phyloP scores from a whole-genome alignment of 768 basidiomycete species.

The Sarcodon sp. region DNA sequence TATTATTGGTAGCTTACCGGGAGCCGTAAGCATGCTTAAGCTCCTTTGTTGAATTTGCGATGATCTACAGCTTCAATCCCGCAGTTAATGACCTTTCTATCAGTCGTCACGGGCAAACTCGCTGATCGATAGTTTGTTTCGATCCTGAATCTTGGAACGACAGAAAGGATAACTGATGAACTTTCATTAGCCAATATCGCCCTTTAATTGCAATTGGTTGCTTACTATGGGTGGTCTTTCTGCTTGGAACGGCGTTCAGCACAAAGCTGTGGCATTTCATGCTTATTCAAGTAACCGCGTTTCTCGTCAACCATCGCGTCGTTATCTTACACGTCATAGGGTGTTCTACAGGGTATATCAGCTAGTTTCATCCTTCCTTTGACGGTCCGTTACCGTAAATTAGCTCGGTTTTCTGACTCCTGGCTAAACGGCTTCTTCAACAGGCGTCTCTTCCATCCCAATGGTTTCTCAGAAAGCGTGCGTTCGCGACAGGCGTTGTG shows the following conservation, averaged over 20 bases:
- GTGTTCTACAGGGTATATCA: constrained; percentile 15
- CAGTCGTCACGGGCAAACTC: constrained; percentile 18
- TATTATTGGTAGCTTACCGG: constrained; percentile 14
- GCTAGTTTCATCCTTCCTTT: constrained; percentile 8
- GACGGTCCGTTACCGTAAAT: constrained; percentile 3
- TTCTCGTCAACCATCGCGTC: too few relatives aligned
- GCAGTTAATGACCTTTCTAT: constrained; percentile 14
- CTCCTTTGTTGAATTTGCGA: neutral
- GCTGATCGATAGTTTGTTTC: constrained; percentile 18
- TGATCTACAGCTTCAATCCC: neutral
- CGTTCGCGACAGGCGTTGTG: constrained; percentile 8
- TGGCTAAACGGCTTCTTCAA: too few relatives aligned
- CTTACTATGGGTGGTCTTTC: constrained; percentile 13
- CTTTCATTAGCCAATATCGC: constrained; percentile 4
- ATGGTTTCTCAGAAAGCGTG: constrained; percentile 10
- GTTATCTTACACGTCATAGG: constrained; percentile 10
- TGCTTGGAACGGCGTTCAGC: constrained; percentile 18
- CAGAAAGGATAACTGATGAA: neutral
- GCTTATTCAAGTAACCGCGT: constrained; percentile 2
- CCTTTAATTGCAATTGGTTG: constrained; percentile 19
- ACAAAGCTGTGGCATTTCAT: constrained; percentile 19
- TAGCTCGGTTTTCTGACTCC: too few relatives aligned
- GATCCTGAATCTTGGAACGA: neutral
- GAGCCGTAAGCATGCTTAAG: constrained; percentile 7
- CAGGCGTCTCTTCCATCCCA: constrained; percentile 10